Evolutionary conservation across 768 basidiomycete species (phyloP).

Genomic region (Favolaschia claudopus): DNA sequence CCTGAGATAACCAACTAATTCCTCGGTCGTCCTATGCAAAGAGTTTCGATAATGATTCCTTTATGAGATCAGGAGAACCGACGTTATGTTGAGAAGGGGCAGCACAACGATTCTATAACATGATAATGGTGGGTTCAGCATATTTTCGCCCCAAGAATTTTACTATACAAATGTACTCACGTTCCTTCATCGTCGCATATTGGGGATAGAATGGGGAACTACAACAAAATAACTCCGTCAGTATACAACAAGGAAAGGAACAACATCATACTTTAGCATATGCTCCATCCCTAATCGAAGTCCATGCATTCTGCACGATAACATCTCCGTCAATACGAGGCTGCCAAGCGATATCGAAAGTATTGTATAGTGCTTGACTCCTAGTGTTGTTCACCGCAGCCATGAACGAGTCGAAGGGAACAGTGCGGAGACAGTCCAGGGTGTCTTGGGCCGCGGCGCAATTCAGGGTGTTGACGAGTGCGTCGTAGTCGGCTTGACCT

Average conservation of each 20-base stretch:
- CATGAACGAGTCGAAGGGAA: slow-evolving; percentile 37
- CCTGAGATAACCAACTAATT: slow-evolving; percentile 26
- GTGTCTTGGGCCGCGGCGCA: slow-evolving; percentile 36
- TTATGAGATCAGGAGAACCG: slow-evolving; percentile 4
- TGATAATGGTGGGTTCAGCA: neutral
- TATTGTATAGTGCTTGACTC: slow-evolving; percentile 35
- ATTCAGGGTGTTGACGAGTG: neutral
- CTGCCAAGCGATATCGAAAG: slow-evolving; percentile 40
- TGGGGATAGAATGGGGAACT: slow-evolving; percentile 38
- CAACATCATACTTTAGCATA: slow-evolving; percentile 36
- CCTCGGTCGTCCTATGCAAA: slow-evolving; percentile 23
- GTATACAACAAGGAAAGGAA: slow-evolving; percentile 7
- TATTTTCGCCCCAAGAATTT: neutral
- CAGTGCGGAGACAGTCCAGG: slow-evolving; percentile 40
- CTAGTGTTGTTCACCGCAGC: slow-evolving; percentile 41
- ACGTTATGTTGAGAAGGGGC: slow-evolving; percentile 29
- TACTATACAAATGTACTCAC: slow-evolving; percentile 30
- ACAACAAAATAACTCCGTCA: slow-evolving; percentile 7
- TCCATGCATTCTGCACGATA: slow-evolving; percentile 40
- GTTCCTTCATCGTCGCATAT: slow-evolving; percentile 52
- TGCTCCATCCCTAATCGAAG: slow-evolving; percentile 40
- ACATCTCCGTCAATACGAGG: slow-evolving; percentile 50
- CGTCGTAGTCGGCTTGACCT: neutral
- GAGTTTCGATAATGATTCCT: slow-evolving; percentile 27
- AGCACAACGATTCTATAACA: slow-evolving; percentile 27